phyloP scores from a whole-genome alignment of 768 basidiomycete species.

The Erythrobasidium yunnanense region DNA sequence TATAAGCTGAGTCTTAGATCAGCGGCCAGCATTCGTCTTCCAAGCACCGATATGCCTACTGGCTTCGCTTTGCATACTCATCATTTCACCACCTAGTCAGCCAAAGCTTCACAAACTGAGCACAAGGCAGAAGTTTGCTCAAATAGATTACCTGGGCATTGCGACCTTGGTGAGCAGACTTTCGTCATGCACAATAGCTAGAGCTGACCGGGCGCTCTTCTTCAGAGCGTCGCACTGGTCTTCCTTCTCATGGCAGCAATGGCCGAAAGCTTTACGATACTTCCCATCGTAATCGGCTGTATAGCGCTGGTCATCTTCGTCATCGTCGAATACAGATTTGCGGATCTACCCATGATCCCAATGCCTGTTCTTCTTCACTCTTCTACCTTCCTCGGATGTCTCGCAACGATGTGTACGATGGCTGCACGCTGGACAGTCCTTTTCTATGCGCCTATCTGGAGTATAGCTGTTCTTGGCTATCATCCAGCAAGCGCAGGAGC shows the following conservation, averaged over 20 bases:
- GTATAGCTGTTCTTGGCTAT: constrained; percentile 20
- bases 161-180: neutral
- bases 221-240: neutral
- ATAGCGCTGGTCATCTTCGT: constrained; percentile 1
- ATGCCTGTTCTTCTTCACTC: neutral
- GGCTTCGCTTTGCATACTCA: neutral
- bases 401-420: constrained; percentile 11
- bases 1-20: no score
- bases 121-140: neutral
- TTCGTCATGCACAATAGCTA: neutral
- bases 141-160: constrained; percentile 23
- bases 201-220: neutral
- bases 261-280: neutral
- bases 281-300: neutral
- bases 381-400: constrained; percentile 10
- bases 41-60: neutral
- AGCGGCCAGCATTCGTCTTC: constrained; percentile 16
- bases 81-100: neutral
- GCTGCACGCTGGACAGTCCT: constrained; percentile 17
- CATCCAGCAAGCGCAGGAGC: constrained; percentile 20
- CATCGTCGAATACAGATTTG: constrained; percentile 1
- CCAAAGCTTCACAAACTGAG: neutral
- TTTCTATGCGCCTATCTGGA: constrained; percentile 17
- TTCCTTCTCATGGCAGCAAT: constrained; percentile 2
- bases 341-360: constrained; percentile 18